Conservation (phyloP, 2,329 filamentous ascomycete genomes). For the Paraconiothyrium sp. region DNA sequence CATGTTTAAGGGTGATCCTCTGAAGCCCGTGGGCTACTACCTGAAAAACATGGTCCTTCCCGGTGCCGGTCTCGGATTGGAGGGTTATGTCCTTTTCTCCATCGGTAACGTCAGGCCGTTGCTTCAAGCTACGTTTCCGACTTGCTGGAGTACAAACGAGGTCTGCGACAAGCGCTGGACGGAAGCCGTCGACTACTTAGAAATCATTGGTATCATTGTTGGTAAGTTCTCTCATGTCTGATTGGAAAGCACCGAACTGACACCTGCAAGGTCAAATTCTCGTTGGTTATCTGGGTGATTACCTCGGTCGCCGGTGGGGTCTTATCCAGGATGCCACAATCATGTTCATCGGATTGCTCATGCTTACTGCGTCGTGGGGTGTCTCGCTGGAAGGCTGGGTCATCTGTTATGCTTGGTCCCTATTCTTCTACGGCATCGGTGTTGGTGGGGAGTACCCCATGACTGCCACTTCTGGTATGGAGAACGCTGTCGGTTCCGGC, state of each 20-base stretch:
- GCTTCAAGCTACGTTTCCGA: constrained; percentile 76
- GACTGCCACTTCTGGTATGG: constrained; percentile 94
- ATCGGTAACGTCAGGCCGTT: constrained; percentile 92
- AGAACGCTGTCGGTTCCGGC: constrained; percentile 85
- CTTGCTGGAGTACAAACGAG: constrained; percentile 75
- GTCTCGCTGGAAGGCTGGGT: constrained; percentile 90
- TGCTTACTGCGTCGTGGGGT: constrained; percentile 93
- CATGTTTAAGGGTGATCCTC: constrained; percentile 87
- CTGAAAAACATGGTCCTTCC: constrained; percentile 91
- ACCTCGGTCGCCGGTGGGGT: constrained; percentile 91
- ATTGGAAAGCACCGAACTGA: constrained; percentile 10
- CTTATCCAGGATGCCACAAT: constrained; percentile 93
- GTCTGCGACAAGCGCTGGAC: constrained; percentile 84
- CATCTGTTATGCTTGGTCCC: constrained; percentile 93
- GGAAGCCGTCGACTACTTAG: constrained; percentile 85
- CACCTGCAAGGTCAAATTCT: constrained; percentile 68
- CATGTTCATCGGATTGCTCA: constrained; percentile 92
- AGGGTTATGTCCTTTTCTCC: constrained; percentile 96
- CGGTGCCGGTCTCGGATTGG: constrained; percentile 88
- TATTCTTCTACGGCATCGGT: constrained; percentile 86
- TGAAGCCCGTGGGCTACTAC: constrained; percentile 86
- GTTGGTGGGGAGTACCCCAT: constrained; percentile 93
- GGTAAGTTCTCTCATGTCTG: constrained; percentile 56
- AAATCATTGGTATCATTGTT: constrained; percentile 93
- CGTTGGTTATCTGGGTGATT: constrained; percentile 82